Evolutionary conservation across 2,329 filamentous ascomycete genomes (phyloP).

Genomic region (Emmonsia crescens): DNA sequence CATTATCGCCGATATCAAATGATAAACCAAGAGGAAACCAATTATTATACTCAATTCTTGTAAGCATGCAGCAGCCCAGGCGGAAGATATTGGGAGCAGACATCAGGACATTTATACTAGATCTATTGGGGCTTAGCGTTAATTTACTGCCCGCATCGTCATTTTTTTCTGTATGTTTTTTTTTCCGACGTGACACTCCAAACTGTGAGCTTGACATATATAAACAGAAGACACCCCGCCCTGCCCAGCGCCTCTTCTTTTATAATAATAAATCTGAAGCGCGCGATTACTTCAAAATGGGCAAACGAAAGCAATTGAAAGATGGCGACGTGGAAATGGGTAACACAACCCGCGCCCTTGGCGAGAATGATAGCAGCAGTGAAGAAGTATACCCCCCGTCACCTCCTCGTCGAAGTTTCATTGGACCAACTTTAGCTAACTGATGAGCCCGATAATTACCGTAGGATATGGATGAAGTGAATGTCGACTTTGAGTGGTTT

Average conservation of each 20-base stretch:
- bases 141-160: neutral
- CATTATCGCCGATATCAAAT: too few relatives aligned
- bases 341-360: conserved; percentile 30
- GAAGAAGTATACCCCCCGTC: conserved; percentile 25
- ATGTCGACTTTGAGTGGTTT: conserved; percentile 99
- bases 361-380: conserved; percentile 27
- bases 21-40: neutral
- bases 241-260: neutral
- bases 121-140: neutral
- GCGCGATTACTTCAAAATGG: conserved; percentile 30
- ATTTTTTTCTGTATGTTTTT: neutral
- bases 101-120: too few relatives aligned
- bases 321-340: conserved; percentile 36
- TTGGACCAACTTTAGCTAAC: neutral
- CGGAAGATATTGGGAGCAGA: too few relatives aligned
- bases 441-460: neutral
- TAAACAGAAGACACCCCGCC: neutral
- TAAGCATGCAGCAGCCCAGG: too few relatives aligned
- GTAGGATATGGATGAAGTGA: conserved; percentile 79
- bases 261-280: neutral
- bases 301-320: conserved; percentile 40
- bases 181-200: neutral
- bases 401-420: neutral
- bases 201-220: neutral
- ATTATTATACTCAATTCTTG: too few relatives aligned